A percentile compares a stretch with the other conserved stretches of the same genome.
Conservation (phyloP, 257 asterid species). For the Buddleja alternifolia region DNA sequence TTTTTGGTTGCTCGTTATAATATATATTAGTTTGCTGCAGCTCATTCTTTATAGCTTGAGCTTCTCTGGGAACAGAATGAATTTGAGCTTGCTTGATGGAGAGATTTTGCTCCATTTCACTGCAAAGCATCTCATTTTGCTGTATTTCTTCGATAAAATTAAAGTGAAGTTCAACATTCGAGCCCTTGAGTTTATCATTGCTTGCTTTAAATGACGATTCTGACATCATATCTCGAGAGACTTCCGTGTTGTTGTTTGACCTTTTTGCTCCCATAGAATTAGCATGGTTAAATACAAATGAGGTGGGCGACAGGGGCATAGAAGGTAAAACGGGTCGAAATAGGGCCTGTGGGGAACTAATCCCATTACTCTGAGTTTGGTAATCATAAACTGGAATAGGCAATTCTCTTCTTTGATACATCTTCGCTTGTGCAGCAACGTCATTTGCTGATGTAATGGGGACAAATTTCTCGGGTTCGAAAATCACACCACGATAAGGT, state of each 20-base stretch:
- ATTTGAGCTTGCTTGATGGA: constrained; percentile 26
- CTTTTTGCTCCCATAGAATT: constrained; percentile 32
- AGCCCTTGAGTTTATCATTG: constrained; percentile 9
- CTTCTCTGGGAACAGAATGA: constrained; percentile 25
- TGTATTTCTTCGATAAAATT: constrained; percentile 27
- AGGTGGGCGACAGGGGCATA: constrained; percentile 21
- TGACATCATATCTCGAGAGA: constrained; percentile 23
- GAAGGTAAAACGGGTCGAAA: constrained; percentile 33
- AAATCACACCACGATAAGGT: constrained; percentile 69
- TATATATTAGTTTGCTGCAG: constrained; percentile 23
- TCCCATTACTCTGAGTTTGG: constrained; percentile 30
- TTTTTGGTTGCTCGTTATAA: constrained; percentile 23
- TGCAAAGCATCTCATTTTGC: constrained; percentile 30
- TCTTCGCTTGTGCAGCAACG: constrained; percentile 68
- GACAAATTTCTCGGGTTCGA: constrained; percentile 53
- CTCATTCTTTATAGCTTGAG: constrained; percentile 23
- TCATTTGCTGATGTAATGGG: constrained; percentile 68
- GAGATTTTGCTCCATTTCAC: constrained; percentile 26
- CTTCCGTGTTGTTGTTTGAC: constrained; percentile 30
- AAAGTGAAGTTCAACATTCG: constrained; percentile 25
- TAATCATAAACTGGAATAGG: constrained; percentile 32
- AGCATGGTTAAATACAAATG: constrained; percentile 21
- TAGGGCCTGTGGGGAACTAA: constrained; percentile 26
- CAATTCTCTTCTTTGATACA: constrained; percentile 52
- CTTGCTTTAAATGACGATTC: constrained; percentile 30